Evolutionary conservation across 2,329 filamentous ascomycete genomes (phyloP), one percentile per base, ranked within the genome.

Genomic region (Phyllosticta citribraziliensis): DNA sequence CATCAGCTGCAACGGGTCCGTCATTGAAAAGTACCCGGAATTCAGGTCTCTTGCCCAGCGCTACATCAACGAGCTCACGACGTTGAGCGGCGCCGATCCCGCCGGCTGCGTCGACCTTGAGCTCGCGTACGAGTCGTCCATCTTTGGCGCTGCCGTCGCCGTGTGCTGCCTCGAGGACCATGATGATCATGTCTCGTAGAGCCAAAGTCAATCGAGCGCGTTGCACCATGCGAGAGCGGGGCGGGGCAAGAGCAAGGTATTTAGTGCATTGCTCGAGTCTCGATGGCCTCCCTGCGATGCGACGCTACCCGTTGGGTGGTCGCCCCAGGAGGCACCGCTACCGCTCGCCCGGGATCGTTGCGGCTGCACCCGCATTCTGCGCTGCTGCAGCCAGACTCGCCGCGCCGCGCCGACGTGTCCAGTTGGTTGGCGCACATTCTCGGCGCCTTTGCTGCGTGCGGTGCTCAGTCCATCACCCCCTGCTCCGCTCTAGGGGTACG

Each of bases 1-100:
- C 51, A 77, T 93, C n/a, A 87, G 87, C 3, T 92, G 87, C 73
- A 91, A 90, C 69, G 89, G 89, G 53, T 88, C 86, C 27, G 88
- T 93, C 56, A 85, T 92, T 57, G 88, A 92, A 73, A 86, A 87
- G 67, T 93, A 92, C 69, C 88, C 89, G 0, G 76, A 78, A 8
- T 93, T 91, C 71, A 77, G 82, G 22, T 73, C 72, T 33, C 79
- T 76, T 52, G 86, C 85, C 67, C 88, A 92, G 70, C 70, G 70
- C 5, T 84, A 85, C 66, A 74, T 92, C 55, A 78, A 90, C 67
- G 75, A 78, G 50, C 75, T 92, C 9, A 79, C 67, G 56, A 73
- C 65, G 62, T 70, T 68, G 67, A 76, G 70, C 56, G 75, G 70
- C 63, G 78, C 66, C 55, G 12, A 40, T 40, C 53, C 56, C 10